Conservation (phyloP, 1,284 basidiomycete species). For the Cryptococcus sp. region DNA sequence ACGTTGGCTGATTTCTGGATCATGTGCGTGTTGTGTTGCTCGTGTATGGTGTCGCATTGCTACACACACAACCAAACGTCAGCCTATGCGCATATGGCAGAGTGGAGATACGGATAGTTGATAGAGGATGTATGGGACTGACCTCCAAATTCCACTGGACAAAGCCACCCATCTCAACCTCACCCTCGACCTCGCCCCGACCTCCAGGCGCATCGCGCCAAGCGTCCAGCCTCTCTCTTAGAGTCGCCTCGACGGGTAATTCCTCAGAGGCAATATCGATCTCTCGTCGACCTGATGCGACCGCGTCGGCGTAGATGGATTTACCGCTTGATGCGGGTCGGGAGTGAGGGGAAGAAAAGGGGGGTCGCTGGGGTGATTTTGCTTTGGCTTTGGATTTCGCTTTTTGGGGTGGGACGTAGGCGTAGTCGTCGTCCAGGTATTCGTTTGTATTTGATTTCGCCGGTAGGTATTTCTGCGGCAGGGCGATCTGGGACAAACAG, state of each 20-base stretch:
- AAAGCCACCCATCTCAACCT: slow-evolving; percentile 51
- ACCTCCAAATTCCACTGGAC: slow-evolving; percentile 51
- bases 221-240: slow-evolving; percentile 50
- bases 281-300: slow-evolving; percentile 2
- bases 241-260: slow-evolving; percentile 49
- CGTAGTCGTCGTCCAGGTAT: not conserved
- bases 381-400: not conserved
- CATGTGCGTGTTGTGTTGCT: slow-evolving; percentile 53
- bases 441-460: not conserved
- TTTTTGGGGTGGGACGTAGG: not conserved
- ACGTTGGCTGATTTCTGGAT: slow-evolving; percentile 44
- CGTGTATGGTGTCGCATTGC: slow-evolving; percentile 44
- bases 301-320: not conserved
- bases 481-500: not conserved
- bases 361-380: not conserved
- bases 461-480: not conserved
- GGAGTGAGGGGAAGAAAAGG: not conserved
- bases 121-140: not conserved
- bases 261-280: slow-evolving; percentile 52
- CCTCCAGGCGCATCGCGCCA: slow-evolving; percentile 55
- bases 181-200: slow-evolving; percentile 41
- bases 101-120: not conserved
- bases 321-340: not conserved
- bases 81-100: not conserved
- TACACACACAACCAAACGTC: slow-evolving; percentile 9